Conservation (phyloP, 441 rosid genomes). For the Pelargonium cotyledonis region DNA sequence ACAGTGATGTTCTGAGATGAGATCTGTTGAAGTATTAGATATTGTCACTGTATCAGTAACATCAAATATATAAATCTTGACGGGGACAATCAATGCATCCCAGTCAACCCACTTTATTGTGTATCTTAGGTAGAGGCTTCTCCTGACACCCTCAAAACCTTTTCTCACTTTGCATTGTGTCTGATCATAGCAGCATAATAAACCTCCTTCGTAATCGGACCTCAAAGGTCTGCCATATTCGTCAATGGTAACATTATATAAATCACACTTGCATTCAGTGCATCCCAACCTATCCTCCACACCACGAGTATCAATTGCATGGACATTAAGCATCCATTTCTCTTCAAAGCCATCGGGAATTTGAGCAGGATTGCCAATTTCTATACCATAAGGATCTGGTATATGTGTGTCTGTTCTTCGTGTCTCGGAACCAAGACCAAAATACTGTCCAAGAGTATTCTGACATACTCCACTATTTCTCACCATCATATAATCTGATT, state of each 20-base stretch:
- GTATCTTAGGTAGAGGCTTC: constrained; percentile 53
- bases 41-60: constrained; percentile 60
- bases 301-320: constrained; percentile 82
- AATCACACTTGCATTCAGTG: constrained; percentile 66
- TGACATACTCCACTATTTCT: constrained; percentile 68
- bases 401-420: constrained; percentile 50
- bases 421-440: constrained; percentile 85
- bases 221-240: constrained; percentile 38
- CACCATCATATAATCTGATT: constrained; percentile 23
- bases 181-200: constrained; percentile 57
- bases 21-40: constrained; percentile 29
- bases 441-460: constrained; percentile 38
- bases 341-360: constrained; percentile 63
- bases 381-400: constrained; percentile 82
- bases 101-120: constrained; percentile 69
- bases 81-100: constrained; percentile 55
- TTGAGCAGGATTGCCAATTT: constrained; percentile 59
- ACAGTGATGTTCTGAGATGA: constrained; percentile 39
- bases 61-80: constrained; percentile 57
- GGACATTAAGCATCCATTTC: constrained; percentile 67
- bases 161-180: constrained; percentile 52
- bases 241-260: constrained; percentile 63
- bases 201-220: constrained; percentile 64
- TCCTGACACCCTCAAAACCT: constrained; percentile 46
- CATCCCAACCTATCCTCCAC: constrained; percentile 68